Evolutionary conservation across 768 basidiomycete species (phyloP), one percentile per base, ranked within the genome.

Genomic region (Leccinum olivaceopallidum): DNA sequence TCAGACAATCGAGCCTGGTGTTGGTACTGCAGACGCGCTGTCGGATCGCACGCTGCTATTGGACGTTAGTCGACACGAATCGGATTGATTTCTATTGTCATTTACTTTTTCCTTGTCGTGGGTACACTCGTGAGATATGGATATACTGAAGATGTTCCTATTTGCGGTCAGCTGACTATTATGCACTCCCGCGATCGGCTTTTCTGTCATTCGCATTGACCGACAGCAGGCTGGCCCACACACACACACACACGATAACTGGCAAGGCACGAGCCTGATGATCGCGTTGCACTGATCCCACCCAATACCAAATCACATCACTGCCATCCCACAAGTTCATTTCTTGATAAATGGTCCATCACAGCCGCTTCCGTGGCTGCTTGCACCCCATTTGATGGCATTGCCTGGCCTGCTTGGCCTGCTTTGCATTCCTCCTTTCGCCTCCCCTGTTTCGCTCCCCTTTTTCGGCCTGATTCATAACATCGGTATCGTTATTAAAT

Each of bases 21-120:
- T 61, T 50, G 14, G 30, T 52, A 48, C 36, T 57, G 53, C 65
- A 55, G 71, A 71, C 55, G 61, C 64, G n/a, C 57, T 56, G 47
- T 66, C 70, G 34, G 74, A 74, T 60, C 68, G 49, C n/a, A 75
- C 72, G 50, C 58, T 69, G 60, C 72, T 61, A 14, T 52, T 70
- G 61, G 70, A 65, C 22, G 22, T 22, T 47, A 55, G 59, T 55
- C 62, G n/a, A 47, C 64, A 57, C 34, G 56, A 49, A 49, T 61
- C 56, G 49, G 55, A 48, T 53, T 65, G 61, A 67, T 64, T 60
- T 63, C 42, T 28, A 26, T 51, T n/a, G n/a, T 30, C 24, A 52
- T 30, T 16, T 26, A 20, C 30, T 52, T 52, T 26, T 13, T 24
- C 10, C 14, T 52, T 32, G 16, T 18, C 12, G 49, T 28, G 14